Base-by-base conservation (phyloP, 257 asterid species). In the Capsicum chinense region DNA sequence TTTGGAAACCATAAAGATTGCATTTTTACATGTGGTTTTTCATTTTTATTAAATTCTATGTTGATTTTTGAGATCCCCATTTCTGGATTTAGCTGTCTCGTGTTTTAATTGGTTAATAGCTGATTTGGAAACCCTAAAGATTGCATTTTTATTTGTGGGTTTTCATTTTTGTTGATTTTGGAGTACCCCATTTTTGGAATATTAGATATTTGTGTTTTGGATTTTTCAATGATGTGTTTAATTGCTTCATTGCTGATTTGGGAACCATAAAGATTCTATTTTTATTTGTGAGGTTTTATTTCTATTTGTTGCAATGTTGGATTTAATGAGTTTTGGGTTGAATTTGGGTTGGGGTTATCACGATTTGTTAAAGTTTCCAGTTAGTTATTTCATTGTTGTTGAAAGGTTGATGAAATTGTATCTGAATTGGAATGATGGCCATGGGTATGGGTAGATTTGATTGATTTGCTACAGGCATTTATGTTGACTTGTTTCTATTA, bases 1-100 rank as follows among this genome's bases (percentile, higher is more conserved):
- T 69, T 87, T 81, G 66, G 3, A 47, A 66, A 67, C 82, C 73
- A 21, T 26, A 68, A 88, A 91, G 7, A n/a, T 6, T 64, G 74
- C 26, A 12, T 14, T 21, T 62, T 21, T 19, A 21, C 21, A 19
- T 62, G 69, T 83, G 88, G 42, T 62, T n/a, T 64, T 83, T 33
- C 6, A 44, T 44, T 44, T 44, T 21, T 76, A 7, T 37, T 79
- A 73, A 54, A 12, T 83, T 76, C 39, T 68, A 26, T 67, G 79
- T 69, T 70, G 84, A 56, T 56, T 44, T 44, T 44, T 6, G 48
- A 44, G 48, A 26, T 26, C 33, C 33, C 33, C 33, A 44, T 44
- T 44, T 44, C 6, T 44, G 1, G 7, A 44, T 44, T 44, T 44
- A 44, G 48, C 48, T 4, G 48, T 44, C 4, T 44, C 6, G 48